These are phyloP conservation scores for Fusarium pseudograminearum DNA, from an alignment of 2,329 filamentous ascomycete species.

Conservation along the genomic window DNA sequence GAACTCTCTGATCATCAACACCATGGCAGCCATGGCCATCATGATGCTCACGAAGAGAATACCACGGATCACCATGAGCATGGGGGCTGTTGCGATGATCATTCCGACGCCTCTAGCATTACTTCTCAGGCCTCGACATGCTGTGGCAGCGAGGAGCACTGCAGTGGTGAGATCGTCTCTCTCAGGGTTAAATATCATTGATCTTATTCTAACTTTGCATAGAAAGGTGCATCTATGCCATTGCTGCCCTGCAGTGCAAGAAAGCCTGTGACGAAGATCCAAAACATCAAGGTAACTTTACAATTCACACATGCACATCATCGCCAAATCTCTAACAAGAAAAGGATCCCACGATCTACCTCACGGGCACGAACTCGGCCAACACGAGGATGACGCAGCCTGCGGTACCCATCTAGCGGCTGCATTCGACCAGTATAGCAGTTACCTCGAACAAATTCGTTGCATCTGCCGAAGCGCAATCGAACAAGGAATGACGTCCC, in stretches of 20 bases:
- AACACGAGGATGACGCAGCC: conserved; percentile 35
- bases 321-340: accelerated
- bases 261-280: conserved; percentile 24
- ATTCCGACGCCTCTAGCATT: background rate
- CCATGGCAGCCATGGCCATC: accelerated
- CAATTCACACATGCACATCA: accelerated
- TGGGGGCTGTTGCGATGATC: background rate
- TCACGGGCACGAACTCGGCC: conserved; percentile 2
- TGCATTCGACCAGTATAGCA: conserved; percentile 52
- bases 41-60: accelerated
- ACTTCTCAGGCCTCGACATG: background rate
- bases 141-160: conserved; percentile 15
- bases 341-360: conserved; percentile 8
- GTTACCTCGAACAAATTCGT: conserved; percentile 53
- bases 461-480: conserved; percentile 55
- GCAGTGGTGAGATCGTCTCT: background rate
- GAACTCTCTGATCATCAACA: accelerated
- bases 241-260: conserved; percentile 26
- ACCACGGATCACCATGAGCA: background rate
- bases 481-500: conserved; percentile 43
- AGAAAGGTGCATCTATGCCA: conserved; percentile 31
- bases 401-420: conserved; percentile 51
- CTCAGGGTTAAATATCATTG: accelerated
- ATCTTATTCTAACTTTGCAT: accelerated
- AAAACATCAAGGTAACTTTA: conserved; percentile 9